Conservation (phyloP, 2,329 filamentous ascomycete genomes). For the Monosporascus sp. region DNA sequence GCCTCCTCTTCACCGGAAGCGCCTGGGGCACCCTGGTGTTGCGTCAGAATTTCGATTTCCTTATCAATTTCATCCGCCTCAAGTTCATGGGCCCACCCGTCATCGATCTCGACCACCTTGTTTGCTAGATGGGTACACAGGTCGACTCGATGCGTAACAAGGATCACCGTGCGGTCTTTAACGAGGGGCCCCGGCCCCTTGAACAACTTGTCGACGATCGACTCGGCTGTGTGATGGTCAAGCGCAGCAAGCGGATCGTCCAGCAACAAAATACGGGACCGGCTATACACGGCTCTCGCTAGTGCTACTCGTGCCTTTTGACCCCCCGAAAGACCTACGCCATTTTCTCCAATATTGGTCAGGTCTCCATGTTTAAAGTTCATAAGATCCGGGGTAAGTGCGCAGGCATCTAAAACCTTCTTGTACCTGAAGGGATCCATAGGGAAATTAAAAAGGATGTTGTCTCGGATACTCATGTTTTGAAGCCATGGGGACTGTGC, state of each 20-base stretch:
- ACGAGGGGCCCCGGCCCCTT: constrained; percentile 54
- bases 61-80: constrained; percentile 39
- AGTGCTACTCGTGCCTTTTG: constrained; percentile 59
- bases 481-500: constrained; percentile 61
- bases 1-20: constrained; percentile 26
- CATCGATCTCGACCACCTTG: constrained; percentile 65
- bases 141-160: constrained; percentile 76
- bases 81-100: constrained; percentile 51
- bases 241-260: constrained; percentile 61
- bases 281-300: constrained; percentile 58
- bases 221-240: constrained; percentile 57
- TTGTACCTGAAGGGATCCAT: constrained; percentile 53
- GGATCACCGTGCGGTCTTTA: constrained; percentile 64
- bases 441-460: constrained; percentile 56
- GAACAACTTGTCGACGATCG: constrained; percentile 57
- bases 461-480: constrained; percentile 60
- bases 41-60: constrained; percentile 30
- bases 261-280: constrained; percentile 50
- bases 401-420: constrained; percentile 56
- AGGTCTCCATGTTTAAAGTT: constrained; percentile 53
- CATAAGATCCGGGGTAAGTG: constrained; percentile 49
- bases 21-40: constrained; percentile 17
- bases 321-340: constrained; percentile 58
- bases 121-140: constrained; percentile 68
- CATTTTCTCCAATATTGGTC: constrained; percentile 57